A percentile compares a stretch with the other conserved stretches of the same genome.
Evolutionary conservation across 805 yeast species (phyloP).

Genomic region (Pichia kluyveri): DNA sequence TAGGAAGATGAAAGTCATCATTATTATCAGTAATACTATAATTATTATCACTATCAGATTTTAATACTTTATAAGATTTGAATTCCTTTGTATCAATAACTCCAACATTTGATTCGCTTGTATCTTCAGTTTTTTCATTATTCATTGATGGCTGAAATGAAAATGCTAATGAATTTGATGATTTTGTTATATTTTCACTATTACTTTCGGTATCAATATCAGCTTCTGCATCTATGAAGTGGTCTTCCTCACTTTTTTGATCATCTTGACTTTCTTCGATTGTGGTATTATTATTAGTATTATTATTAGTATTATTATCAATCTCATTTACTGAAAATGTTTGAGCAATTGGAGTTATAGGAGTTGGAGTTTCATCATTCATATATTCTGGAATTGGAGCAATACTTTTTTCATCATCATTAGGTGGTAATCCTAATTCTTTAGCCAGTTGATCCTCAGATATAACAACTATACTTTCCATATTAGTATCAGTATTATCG

Average conservation of each 20-base stretch:
- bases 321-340: background rate
- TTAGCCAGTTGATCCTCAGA: background rate
- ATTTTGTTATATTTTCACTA: background rate
- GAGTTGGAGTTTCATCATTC: background rate
- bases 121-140: background rate
- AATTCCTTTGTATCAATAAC: background rate
- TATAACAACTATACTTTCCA: background rate
- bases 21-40: background rate
- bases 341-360: conserved; percentile 1
- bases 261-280: background rate
- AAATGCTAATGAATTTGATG: conserved; percentile 1
- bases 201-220: background rate
- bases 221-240: background rate
- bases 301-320: background rate
- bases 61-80: background rate
- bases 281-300: background rate
- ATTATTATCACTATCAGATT: conserved; percentile 1
- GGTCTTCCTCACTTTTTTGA: background rate
- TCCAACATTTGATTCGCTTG: background rate
- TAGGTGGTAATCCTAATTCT: conserved; percentile 1
- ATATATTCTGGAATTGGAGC: background rate
- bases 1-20: conserved; percentile 1
- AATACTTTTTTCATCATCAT: background rate
- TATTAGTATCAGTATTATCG: background rate
- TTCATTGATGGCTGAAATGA: conserved; percentile 6